A percentile compares a stretch with the other conserved stretches of the same genome.
Conservation (phyloP, 805 yeast genomes). For the Saturnispora mendoncae region DNA sequence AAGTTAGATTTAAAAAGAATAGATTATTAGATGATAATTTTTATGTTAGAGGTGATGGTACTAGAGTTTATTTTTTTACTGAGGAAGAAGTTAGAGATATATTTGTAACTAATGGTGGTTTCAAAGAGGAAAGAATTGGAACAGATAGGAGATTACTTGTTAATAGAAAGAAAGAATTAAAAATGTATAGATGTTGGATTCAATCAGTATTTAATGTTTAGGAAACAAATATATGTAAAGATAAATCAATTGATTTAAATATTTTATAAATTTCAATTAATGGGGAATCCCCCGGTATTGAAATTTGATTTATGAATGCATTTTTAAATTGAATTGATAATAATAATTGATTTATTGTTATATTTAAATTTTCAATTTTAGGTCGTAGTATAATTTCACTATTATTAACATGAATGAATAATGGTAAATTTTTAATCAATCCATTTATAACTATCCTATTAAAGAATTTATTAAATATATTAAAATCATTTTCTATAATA, state of each 20-base stretch:
- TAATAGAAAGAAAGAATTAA: slow-evolving; percentile 82
- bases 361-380: too few species aligned
- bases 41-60: slow-evolving; percentile 96
- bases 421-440: not conserved
- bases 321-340: too few species aligned
- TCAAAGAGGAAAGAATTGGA: slow-evolving; percentile 67
- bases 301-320: slow-evolving; percentile 45
- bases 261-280: slow-evolving; percentile 37
- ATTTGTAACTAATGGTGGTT: slow-evolving; percentile 46
- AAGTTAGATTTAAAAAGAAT: slow-evolving; percentile 83
- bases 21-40: slow-evolving; percentile 85
- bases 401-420: not conserved
- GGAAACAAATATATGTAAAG: slow-evolving; percentile 41
- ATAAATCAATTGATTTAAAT: slow-evolving; percentile 53
- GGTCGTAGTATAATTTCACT: slow-evolving; percentile 4
- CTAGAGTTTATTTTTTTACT: slow-evolving; percentile 93
- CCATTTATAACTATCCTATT: slow-evolving; percentile 25
- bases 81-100: slow-evolving; percentile 81
- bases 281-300: slow-evolving; percentile 36
- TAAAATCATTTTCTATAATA: slow-evolving; percentile 23
- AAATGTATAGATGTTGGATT: slow-evolving; percentile 95
- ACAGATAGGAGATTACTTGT: slow-evolving; percentile 87
- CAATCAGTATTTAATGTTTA: slow-evolving; percentile 71
- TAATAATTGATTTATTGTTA: too few species aligned
- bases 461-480: slow-evolving; percentile 18